A percentile compares a stretch with the other conserved stretches of the same genome.
These are phyloP conservation scores for Pseudonitzschia multiseries DNA, from an alignment of 108 stramenopile species.

Conservation along the genomic window DNA sequence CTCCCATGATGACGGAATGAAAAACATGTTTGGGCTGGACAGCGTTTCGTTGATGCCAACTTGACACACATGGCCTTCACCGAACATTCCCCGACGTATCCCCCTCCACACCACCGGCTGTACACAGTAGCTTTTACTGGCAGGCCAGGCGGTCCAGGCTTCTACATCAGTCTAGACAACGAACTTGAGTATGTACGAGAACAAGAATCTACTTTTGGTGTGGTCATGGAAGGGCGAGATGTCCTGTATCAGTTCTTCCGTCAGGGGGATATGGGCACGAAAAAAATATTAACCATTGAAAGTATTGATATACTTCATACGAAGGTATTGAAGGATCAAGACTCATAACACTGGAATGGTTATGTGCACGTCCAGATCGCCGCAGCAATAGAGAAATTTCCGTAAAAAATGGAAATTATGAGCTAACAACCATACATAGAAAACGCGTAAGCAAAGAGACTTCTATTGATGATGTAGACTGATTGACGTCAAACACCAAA, in stretches of 20 bases:
- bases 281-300: conserved; percentile 16
- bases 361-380: too few species aligned
- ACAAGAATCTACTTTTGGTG: conserved; percentile 32
- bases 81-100: conserved; percentile 57
- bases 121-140: conserved; percentile 75
- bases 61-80: conserved; percentile 58
- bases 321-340: not conserved
- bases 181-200: conserved; percentile 17
- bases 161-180: conserved; percentile 66
- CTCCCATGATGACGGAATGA: conserved; percentile 18
- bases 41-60: conserved; percentile 41
- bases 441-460: too few species aligned
- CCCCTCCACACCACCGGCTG: conserved; percentile 43
- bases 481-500: too few species aligned
- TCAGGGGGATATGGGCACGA: not conserved
- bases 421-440: too few species aligned
- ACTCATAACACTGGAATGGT: not conserved
- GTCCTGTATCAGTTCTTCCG: conserved; percentile 16
- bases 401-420: too few species aligned
- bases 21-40: conserved; percentile 18
- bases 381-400: too few species aligned
- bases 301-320: conserved; percentile 15
- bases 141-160: conserved; percentile 80
- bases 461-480: too few species aligned
- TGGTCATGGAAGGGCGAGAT: conserved; percentile 33